Evolutionary conservation across 768 basidiomycete species (phyloP).

Genomic region (Russula emetica): DNA sequence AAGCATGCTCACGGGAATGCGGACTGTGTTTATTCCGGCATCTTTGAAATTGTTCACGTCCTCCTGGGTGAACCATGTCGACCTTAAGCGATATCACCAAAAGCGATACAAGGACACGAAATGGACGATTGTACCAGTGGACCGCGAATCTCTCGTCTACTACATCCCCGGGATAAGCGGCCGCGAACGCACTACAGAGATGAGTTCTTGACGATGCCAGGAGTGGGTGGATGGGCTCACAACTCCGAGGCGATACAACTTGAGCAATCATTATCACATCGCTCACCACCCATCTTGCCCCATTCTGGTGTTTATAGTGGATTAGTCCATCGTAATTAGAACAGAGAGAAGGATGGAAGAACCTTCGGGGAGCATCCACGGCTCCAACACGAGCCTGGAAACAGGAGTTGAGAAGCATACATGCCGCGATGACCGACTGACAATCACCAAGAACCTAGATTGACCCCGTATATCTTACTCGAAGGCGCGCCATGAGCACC

Average conservation of each 20-base stretch:
- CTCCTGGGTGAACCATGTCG: constrained; percentile 64
- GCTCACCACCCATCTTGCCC: constrained; percentile 67
- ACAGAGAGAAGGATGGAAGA: background rate
- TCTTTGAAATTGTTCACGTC: constrained; percentile 53
- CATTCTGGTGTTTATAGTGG: constrained; percentile 45
- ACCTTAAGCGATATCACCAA: constrained; percentile 36
- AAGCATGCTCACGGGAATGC: constrained; percentile 55
- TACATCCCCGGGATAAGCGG: constrained; percentile 54
- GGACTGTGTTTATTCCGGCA: constrained; percentile 68
- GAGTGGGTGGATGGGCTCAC: constrained; percentile 47
- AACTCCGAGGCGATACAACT: constrained; percentile 65
- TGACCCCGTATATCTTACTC: constrained; percentile 64
- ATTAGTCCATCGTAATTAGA: background rate
- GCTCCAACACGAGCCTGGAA: constrained; percentile 63
- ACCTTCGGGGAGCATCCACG: constrained; percentile 83
- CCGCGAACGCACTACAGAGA: constrained; percentile 49
- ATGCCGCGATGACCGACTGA: background rate
- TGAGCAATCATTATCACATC: constrained; percentile 50
- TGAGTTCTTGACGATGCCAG: constrained; percentile 29
- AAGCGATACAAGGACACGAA: background rate
- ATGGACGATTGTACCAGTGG: constrained; percentile 50
- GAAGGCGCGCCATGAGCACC: constrained; percentile 19
- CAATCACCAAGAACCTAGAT: constrained; percentile 58
- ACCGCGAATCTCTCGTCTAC: constrained; percentile 51
- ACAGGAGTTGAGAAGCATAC: constrained; percentile 2